A percentile compares a stretch with the other conserved stretches of the same genome.
phyloP scores from a whole-genome alignment of 2,329 filamentous ascomycete genomes.

The Conoideocrella luteorostrata region DNA sequence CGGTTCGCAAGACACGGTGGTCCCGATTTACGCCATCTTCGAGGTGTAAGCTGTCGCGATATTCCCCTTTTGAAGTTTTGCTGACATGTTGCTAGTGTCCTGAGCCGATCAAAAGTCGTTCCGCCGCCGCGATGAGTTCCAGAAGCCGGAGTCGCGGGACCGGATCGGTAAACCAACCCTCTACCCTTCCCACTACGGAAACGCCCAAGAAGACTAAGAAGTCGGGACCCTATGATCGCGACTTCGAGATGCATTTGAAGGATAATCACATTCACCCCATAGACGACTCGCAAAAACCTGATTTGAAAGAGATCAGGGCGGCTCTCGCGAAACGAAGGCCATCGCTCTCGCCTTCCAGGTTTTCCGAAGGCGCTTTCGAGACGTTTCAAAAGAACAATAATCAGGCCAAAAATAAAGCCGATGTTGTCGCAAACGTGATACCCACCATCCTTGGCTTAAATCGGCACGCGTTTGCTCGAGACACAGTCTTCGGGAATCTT shows the following conservation, averaged over 20 bases:
- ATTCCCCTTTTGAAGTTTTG: constrained; percentile 5
- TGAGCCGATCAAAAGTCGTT: no score
- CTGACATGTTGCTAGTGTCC: no score
- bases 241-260: no score
- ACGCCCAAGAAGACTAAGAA: no score
- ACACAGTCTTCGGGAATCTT: no score
- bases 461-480: constrained; percentile 20
- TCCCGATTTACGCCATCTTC: not conserved
- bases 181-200: no score
- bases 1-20: constrained; percentile 3
- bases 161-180: no score
- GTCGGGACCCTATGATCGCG: no score
- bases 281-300: not conserved
- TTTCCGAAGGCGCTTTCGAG: not conserved
- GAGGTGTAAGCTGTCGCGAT: constrained; percentile 19
- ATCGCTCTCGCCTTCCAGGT: not conserved
- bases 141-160: no score
- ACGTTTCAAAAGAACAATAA: not conserved
- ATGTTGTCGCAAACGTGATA: not conserved
- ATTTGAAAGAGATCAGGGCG: not conserved
- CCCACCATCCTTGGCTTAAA: constrained; percentile 13
- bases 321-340: not conserved
- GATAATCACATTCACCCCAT: no score
- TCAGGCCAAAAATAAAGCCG: not conserved
- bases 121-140: no score